Percentiles rank a stretch among this genome's conserved stretches.
Evolutionary conservation across 768 basidiomycete species (phyloP).

Genomic region (Suillus discolor): DNA sequence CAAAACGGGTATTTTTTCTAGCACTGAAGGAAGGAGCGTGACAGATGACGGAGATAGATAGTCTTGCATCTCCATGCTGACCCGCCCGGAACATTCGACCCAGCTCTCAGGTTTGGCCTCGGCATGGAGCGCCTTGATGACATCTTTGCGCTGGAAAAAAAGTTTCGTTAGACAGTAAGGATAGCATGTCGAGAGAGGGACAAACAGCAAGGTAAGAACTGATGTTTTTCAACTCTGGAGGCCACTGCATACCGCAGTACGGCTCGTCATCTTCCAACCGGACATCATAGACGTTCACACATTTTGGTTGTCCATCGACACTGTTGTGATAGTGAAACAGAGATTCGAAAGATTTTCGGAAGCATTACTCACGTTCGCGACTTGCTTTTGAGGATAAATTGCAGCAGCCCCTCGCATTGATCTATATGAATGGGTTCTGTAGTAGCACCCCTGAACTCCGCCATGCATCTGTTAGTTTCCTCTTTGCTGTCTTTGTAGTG

Average conservation of each 20-base stretch:
- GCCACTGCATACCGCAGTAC: constrained; percentile 98
- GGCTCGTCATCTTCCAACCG: constrained; percentile 85
- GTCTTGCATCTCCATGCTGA: constrained; percentile 64
- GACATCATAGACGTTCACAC: constrained; percentile 95
- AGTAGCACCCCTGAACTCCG: constrained; percentile 36
- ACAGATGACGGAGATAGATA: constrained; percentile 66
- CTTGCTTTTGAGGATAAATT: constrained; percentile 36
- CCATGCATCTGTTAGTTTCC: constrained; percentile 61
- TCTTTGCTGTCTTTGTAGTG: constrained; percentile 62
- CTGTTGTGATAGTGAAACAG: constrained; percentile 37
- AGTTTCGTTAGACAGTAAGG: not conserved
- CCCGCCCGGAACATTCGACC: constrained; percentile 82
- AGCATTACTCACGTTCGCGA: constrained; percentile 24
- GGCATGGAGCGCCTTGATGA: constrained; percentile 84
- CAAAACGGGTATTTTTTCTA: constrained; percentile 81
- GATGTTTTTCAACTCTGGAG: constrained; percentile 77
- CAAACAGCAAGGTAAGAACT: constrained; percentile 81
- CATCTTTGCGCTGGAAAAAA: constrained; percentile 69
- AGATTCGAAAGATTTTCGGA: not conserved
- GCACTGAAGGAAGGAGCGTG: constrained; percentile 72
- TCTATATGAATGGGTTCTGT: constrained; percentile 58
- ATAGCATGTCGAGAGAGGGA: constrained; percentile 14
- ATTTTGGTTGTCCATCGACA: constrained; percentile 68
- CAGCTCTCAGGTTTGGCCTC: constrained; percentile 73
- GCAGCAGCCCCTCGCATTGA: constrained; percentile 63